These are phyloP conservation scores for Larix sibirica DNA, from an alignment of 83 land plant genomes.

Conservation along the genomic window DNA sequence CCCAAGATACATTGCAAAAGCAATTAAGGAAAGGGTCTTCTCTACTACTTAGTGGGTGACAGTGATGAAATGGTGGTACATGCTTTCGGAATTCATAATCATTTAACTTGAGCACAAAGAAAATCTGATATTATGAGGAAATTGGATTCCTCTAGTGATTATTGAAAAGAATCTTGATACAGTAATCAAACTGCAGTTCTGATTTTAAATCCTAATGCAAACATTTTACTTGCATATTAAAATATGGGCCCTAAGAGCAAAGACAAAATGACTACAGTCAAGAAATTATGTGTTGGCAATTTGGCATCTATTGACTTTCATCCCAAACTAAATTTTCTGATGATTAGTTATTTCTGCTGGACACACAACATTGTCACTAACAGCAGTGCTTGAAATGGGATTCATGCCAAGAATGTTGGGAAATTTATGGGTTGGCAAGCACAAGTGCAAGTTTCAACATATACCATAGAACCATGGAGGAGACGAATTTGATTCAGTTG, in stretches of 20 bases:
- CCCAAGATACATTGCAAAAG: too few relatives aligned
- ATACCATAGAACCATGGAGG: not conserved
- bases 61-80: not conserved
- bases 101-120: not conserved
- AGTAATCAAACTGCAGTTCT: not conserved
- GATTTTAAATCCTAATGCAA: not conserved
- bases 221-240: not conserved
- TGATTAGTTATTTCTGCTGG: not conserved
- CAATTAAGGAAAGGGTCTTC: not conserved
- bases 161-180: not conserved
- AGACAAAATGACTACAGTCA: not conserved
- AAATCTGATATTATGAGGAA: not conserved
- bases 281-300: not conserved
- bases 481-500: not conserved
- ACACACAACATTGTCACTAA: not conserved
- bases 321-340: not conserved
- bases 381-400: not conserved
- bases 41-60: not conserved
- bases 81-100: not conserved
- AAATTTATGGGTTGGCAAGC: not conserved
- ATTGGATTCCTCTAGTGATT: not conserved
- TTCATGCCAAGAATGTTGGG: not conserved
- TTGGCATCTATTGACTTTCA: not conserved
- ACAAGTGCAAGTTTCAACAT: not conserved
- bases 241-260: not conserved